These are phyloP conservation scores for Barnettozyma salicaria DNA, from an alignment of 805 yeast genomes.

Conservation along the genomic window DNA sequence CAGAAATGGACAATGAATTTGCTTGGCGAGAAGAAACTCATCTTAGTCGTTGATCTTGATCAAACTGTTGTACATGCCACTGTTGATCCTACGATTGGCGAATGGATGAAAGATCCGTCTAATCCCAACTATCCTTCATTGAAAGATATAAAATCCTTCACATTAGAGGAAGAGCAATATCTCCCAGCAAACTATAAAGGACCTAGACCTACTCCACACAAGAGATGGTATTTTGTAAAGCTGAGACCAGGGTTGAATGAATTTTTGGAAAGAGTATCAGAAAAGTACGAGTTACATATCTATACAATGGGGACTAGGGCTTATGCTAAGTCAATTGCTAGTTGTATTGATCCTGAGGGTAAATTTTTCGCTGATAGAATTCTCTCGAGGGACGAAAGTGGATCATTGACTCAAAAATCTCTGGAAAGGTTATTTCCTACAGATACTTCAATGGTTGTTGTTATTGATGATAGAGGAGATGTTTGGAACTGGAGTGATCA, in stretches of 20 bases:
- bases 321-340: conserved; percentile 85
- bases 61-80: conserved; percentile 98
- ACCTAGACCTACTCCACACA: conserved; percentile 44
- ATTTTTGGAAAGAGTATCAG: conserved; percentile 58
- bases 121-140: conserved; percentile 84
- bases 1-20: conserved; percentile 56
- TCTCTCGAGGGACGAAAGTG: conserved; percentile 90
- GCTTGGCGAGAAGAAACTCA: conserved; percentile 57
- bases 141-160: conserved; percentile 72
- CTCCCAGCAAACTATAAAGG: conserved; percentile 55
- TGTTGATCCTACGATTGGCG: conserved; percentile 94
- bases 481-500: conserved; percentile 98
- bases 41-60: conserved; percentile 92
- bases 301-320: conserved; percentile 98
- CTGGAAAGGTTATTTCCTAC: conserved; percentile 87
- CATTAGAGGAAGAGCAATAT: conserved; percentile 68
- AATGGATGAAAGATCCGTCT: conserved; percentile 83
- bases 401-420: conserved; percentile 84
- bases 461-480: conserved; percentile 96
- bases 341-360: conserved; percentile 86
- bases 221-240: conserved; percentile 88
- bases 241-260: conserved; percentile 79
- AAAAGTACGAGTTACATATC: conserved; percentile 82
- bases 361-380: conserved; percentile 85
- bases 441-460: conserved; percentile 92